Evolutionary conservation across 1,284 basidiomycete genomes (phyloP), one percentile per base, ranked within the genome.

Genomic region (Ceratobasidium theobromae): DNA sequence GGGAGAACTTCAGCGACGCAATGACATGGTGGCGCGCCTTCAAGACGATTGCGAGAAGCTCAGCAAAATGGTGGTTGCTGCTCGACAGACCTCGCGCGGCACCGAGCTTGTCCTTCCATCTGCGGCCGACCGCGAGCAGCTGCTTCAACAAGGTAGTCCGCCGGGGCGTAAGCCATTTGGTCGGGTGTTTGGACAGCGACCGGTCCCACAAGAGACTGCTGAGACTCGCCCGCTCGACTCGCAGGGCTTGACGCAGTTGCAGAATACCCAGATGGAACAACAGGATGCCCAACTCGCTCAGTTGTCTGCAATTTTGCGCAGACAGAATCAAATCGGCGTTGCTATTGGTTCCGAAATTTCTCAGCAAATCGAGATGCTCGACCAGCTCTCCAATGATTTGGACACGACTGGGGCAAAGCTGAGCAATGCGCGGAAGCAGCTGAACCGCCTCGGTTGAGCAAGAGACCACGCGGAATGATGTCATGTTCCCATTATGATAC

Each of bases 151-250:
- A 58, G n/a, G 54, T 27, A n/a, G 30, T n/a, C n/a, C 41, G 18
- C 33, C 43, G 78, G 65, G 66, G 1, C 45, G 67, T 27, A 77
- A 79, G 71, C 86, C 87, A 1, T 79, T 85, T 46, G 83, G 85
- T n/a, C 81, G 92, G 62, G 87, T 93, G n/a, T 95, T 95, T 75
- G 93, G 93, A 33, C 77, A 79, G 25, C 75, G 79, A 12, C 73
- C 74, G 48, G 76, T 81, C 51, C 86, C 89, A 0, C 80, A 86
- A 74, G 96, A 98, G 75, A 96, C 95, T 12, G 84, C 87, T 53
- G 78, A 84, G 71, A 98, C 96, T 1, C 83, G 95, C 4, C 90
- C 93, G 1, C 78, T 98, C 73, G 94, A 96, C 74, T 85, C 95
- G 72, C 79, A 83, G 16, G 92, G 92, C 2, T 75, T 98, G 30